phyloP scores from a whole-genome alignment of 345 rosid genomes.

The Corchorus capsularis region DNA sequence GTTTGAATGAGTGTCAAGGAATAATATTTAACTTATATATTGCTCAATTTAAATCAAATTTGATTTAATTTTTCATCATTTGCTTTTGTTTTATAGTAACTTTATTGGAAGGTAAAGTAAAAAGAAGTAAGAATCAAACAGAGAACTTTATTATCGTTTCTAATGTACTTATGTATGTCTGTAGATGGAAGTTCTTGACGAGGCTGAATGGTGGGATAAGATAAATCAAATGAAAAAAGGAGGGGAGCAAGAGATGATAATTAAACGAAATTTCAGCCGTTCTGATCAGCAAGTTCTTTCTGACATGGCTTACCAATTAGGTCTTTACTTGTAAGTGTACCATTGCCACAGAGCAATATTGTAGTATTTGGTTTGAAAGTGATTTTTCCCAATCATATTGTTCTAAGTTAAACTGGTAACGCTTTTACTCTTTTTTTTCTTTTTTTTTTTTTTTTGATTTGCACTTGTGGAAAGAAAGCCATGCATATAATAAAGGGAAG shows the following conservation, averaged over 20 bases:
- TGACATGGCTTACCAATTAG: conserved; percentile 74
- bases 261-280: conserved; percentile 69
- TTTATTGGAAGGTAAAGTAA: not conserved
- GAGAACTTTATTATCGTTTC: not conserved
- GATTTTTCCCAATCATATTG: not conserved
- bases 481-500: conserved; percentile 90
- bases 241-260: conserved; percentile 74
- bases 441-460: conserved; percentile 17
- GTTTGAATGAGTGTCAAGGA: not conserved
- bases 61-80: not conserved
- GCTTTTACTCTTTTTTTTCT: not conserved
- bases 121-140: not conserved
- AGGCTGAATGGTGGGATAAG: conserved; percentile 87
- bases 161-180: conserved; percentile 1
- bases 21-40: not conserved
- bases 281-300: conserved; percentile 65
- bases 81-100: not conserved
- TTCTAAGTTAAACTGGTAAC: not conserved
- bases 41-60: too few relatives aligned
- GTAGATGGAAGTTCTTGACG: conserved; percentile 83
- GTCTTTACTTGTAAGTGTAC: conserved; percentile 82
- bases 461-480: conserved; percentile 71
- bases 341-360: not conserved
- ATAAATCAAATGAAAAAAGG: conserved; percentile 66
- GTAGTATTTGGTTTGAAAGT: not conserved